Conservation (phyloP, 2,329 filamentous ascomycete genomes). For the Trichoderma sp. region DNA sequence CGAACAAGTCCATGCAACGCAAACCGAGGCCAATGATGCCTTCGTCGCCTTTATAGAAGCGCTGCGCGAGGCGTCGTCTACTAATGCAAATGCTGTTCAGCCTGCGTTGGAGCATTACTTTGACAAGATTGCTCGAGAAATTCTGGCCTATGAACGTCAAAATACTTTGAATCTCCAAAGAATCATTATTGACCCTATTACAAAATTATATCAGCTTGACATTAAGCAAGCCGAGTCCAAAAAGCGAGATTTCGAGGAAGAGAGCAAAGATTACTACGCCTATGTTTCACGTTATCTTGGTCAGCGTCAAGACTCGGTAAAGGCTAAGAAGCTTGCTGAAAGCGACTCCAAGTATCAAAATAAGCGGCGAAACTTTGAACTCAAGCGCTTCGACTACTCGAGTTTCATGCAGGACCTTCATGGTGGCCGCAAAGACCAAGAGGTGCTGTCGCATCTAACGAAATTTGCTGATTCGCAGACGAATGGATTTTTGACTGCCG, state of each 20-base stretch:
- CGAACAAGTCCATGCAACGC: slow-evolving; percentile 81
- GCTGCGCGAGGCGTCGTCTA: slow-evolving; percentile 81
- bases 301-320: slow-evolving; percentile 90
- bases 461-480: slow-evolving; percentile 92
- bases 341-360: slow-evolving; percentile 95
- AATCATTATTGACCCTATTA: slow-evolving; percentile 91
- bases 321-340: slow-evolving; percentile 93
- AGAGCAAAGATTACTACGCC: slow-evolving; percentile 97
- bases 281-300: slow-evolving; percentile 96
- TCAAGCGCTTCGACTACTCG: slow-evolving; percentile 98
- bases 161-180: slow-evolving; percentile 85
- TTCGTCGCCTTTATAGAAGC: slow-evolving; percentile 81
- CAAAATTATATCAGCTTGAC: slow-evolving; percentile 88
- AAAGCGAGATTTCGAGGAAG: slow-evolving; percentile 97
- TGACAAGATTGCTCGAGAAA: slow-evolving; percentile 91
- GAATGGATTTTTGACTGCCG: slow-evolving; percentile 75
- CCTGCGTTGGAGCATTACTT: slow-evolving; percentile 98
- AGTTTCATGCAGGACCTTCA: slow-evolving; percentile 99
- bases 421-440: slow-evolving; percentile 96
- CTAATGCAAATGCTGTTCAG: slow-evolving; percentile 95
- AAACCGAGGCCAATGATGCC: slow-evolving; percentile 82
- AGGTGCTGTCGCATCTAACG: slow-evolving; percentile 90
- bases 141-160: slow-evolving; percentile 80
- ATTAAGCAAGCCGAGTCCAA: slow-evolving; percentile 98
- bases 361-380: slow-evolving; percentile 91